Evolutionary conservation across 2,329 filamentous ascomycete genomes (phyloP), one percentile per base, ranked within the genome.

Genomic region (Diaporthe capsici): DNA sequence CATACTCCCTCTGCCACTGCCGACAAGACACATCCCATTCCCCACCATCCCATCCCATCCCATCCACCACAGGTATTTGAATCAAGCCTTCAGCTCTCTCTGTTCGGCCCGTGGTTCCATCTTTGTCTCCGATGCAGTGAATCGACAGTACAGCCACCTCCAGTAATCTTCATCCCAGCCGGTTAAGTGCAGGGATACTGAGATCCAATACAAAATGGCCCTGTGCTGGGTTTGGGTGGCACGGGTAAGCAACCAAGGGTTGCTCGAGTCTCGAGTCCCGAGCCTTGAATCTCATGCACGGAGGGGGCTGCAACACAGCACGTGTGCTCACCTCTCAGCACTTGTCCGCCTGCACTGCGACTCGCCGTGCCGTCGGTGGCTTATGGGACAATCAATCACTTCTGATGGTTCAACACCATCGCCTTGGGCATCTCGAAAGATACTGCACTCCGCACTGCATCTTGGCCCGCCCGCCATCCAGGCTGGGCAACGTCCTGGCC

Each of bases 61-160:
- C 31, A 25, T 7, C 28, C 44, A 4, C 25, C 9, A 1, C 31
- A 37, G 63, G 63, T 17, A 25, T 28, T 68, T 34, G 28, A 51
- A 37, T 68, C 63, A 51, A n/a, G 13, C 12, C 13, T 68, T 12
- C 31, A 13, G 3, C 31, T 20, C 31, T n/a, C 65, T 42, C 13
- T 51, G 20, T 12, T 70, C 65, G 65, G 65, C 49, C 65, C 65
- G 65, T 31, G 49, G 65, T 70, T 70, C 65, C 65, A 70, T 70
- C 65, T 39, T 39, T 68, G 65, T 68, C 47, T 68, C 65, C 65
- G 34, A 53, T 53, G 47, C 47, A 28, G 65, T 53, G 31, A 51
- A 68, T 68, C 44, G 12, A 39, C 47, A 25, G 63, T 70, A 53
- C 65, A 70, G 65, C 65, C 47, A 70, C 65, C 65, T 70, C 65